These are phyloP conservation scores for Blastocystis sp. DNA, from an alignment of 352 stramenopile genomes.

Conservation along the genomic window DNA sequence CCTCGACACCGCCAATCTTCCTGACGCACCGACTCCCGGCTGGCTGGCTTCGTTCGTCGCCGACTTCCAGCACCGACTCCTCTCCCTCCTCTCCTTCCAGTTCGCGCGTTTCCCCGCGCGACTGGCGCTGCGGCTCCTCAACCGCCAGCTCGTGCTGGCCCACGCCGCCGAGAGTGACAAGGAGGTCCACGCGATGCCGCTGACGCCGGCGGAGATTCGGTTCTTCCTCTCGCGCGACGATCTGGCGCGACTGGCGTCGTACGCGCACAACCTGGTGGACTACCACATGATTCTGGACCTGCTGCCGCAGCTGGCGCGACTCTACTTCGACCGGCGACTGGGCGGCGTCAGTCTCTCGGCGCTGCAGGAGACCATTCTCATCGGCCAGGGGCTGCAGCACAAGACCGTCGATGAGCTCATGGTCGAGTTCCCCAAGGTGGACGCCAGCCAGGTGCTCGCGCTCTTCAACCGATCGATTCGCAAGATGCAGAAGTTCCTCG, in stretches of 20 bases:
- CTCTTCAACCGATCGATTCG: constrained; percentile 91
- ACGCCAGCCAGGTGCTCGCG: constrained; percentile 84
- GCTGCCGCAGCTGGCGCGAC: constrained; percentile 78
- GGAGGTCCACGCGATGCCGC: constrained; percentile 62
- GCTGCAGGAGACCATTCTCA: constrained; percentile 83
- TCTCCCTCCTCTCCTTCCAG: constrained; percentile 80
- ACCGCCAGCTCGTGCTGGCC: constrained; percentile 62
- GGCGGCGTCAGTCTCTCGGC: constrained; percentile 79
- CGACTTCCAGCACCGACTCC: constrained; percentile 82
- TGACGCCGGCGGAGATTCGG: constrained; percentile 73
- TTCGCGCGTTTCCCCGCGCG: constrained; percentile 79
- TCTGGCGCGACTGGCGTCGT: constrained; percentile 89
- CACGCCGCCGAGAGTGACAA: constrained; percentile 53
- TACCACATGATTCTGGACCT: constrained; percentile 98
- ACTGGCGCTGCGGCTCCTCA: constrained; percentile 80
- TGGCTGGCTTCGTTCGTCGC: constrained; percentile 83
- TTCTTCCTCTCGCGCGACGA: constrained; percentile 89
- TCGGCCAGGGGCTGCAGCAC: constrained; percentile 76
- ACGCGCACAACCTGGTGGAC: constrained; percentile 94
- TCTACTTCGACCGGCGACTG: constrained; percentile 88
- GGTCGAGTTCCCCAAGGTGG: constrained; percentile 77
- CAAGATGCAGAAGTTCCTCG: constrained; percentile 74
- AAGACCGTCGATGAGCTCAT: constrained; percentile 83
- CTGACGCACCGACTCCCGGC: constrained; percentile 68
- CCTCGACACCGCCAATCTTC: constrained; percentile 67